Evolutionary conservation across 768 basidiomycete genomes (phyloP), one percentile per base, ranked within the genome.

Genomic region (Naganishia antarctica): DNA sequence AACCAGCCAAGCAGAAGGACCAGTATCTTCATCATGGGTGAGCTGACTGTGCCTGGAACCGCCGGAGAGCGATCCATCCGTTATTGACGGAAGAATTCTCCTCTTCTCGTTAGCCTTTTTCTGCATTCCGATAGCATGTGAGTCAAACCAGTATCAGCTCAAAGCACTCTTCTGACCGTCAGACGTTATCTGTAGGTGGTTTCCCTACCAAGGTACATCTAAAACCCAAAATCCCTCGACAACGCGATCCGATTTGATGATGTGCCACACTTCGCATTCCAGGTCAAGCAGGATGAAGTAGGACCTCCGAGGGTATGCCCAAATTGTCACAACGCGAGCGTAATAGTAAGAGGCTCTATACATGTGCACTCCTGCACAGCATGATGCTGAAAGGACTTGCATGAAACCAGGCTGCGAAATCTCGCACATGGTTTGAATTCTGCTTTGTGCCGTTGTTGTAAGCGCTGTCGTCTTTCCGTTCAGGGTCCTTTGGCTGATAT

Each of bases 361-460:
- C 46, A 47, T 9, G 3, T n/a, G 3, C n/a, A n/a, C n/a, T n/a
- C n/a, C n/a, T n/a, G 4, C 47, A 49, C 29, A 21, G 50, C n/a
- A 13, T 11, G 28, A 6, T 21, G n/a, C 45, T 31, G 7, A 34
- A 34, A 4, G 50, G 11, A 12, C 8, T 34, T 34, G 50, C 11
- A 29, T 51, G 50, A 4, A 11, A 5, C 8, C 23, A 57, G 53
- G 28, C 53, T 40, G 53, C 53, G 23, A 57, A 57, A 37, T 3
- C 53, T 16, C 32, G 34, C 11, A 57, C 53, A 2, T 57, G 53
- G 53, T 57, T 57, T 18, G 53, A 57, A 40, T 57, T 57, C 53
- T 57, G 53, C 21, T 57, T 57, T 13, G 37, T 57, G 6, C 53
- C 53, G 12, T 40, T 57, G 26, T 57, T 57, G 53, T 57, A 57